Evolutionary conservation across 495 filamentous ascomycete species (phyloP), one percentile per base, ranked within the genome.

Genomic region (Delitschia confertaspora): DNA sequence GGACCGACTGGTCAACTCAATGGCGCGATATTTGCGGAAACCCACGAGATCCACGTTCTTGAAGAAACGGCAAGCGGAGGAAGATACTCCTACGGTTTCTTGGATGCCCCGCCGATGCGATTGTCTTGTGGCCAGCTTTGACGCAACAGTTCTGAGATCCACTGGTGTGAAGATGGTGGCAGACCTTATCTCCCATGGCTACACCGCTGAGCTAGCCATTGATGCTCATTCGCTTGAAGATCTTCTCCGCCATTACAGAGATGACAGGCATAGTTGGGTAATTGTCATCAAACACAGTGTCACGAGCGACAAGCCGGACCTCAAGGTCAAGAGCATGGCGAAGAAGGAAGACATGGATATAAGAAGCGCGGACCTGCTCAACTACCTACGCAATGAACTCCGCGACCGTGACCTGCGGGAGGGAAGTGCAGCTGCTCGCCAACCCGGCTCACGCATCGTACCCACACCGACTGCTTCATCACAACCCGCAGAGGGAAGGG

Each of bases 171-270:
- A 82, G 45, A 67, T 96, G 11, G 64, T 94, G 5, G 76, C 82
- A 33, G 75, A 79, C 19, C 73, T 98, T 10, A 95, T 91, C 85
- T 64, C 74, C 14, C 78, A 83, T 55, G 78, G 81, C 45, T 84
- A 95, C 56, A 88, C 77, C 41, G 86, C 93, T n/a, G 91, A 96
- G 66, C 72, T 98, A 7, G 85, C 88, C 14, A 69, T 78, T 3
- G 83, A 88, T 49, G 70, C 73, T 23, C 70, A 79, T n/a, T 70
- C 66, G 1, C 69, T 78, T 0, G 87, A 95, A 65, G 80, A 86
- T 45, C 71, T 93, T 0, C 65, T 83, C 20, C 55, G 64, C 16
- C 69, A 71, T 33, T 80, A 84, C 53, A 65, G 73, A 19, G 74
- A 78, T 32, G 80, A 88, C 40, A 78, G 79, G 13, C 82, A 93